Base-by-base conservation (phyloP, 371 early-diverging fungal genomes). In the Mucor racemosus region DNA sequence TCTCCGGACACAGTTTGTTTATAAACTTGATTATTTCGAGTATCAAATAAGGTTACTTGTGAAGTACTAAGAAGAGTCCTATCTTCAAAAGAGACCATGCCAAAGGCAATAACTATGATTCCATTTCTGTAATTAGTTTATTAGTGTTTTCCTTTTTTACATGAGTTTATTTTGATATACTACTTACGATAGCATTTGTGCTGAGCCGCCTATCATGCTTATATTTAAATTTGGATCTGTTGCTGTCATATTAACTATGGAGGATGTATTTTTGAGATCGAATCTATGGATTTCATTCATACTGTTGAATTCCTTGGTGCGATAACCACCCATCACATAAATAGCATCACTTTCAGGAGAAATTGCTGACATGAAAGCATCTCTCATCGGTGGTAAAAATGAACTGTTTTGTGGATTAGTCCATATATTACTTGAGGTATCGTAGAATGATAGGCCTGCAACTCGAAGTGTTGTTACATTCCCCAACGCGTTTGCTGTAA, bases 161-260 rank as follows among this genome's bases (percentile, higher is more conserved):
- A 26, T 26, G 26, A 48, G 9, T 48, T 21, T 55, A 7, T 34
- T 9, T 11, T 55, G 14, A 9, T 38, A 38, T 9, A 0, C 38
- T 1, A 59, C 59, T 4, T 59, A 59, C 59, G 59, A 33, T 59
- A 59, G n/a, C 59, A 59, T 59, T 6, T 59, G 33, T 26, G 42
- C 26, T 9, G 42, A 42, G 7, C 26, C 40, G 9, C 59, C 42
- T 26, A 41, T 2, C 14, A 9, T 39, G 1, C 11, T 1, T 9
- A 58, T 15, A 2, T 17, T 58, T 9, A 39, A 19, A 8, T 58
- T 58, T 17, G 35, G 19, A 13, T 58, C 7, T 5, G 8, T 8
- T 19, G 58, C 35, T 3, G 58, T 58, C 58, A 58, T 15, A 19
- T 58, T 58, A 15, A 39, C n/a, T 7, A 58, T 17, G 19, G 19